These are phyloP conservation scores for Penicillium soppii DNA, from an alignment of 495 filamentous ascomycete genomes.

Conservation along the genomic window DNA sequence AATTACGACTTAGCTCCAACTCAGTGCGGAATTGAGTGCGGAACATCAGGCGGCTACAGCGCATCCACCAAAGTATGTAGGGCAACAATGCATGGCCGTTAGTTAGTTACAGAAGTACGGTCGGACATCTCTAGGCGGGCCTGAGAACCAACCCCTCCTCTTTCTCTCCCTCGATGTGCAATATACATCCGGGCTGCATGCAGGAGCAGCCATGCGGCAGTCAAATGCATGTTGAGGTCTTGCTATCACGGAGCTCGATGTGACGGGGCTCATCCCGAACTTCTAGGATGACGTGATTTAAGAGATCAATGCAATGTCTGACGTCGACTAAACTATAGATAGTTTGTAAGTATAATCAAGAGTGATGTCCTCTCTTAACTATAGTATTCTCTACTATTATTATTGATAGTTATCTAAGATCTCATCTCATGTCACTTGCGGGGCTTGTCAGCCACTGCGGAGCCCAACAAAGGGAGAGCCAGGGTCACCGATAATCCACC, in stretches of 20 bases:
- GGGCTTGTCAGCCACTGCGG: conserved; percentile 33
- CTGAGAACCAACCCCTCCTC: conserved; percentile 1
- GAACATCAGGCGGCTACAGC: conserved; percentile 21
- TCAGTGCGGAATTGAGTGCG: not conserved
- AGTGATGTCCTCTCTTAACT: no score
- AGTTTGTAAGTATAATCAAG: no score
- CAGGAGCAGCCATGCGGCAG: not conserved
- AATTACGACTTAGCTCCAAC: not conserved
- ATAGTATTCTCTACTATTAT: not conserved
- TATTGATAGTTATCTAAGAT: not conserved
- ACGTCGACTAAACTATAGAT: not conserved
- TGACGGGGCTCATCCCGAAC: not conserved
- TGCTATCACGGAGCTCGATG: conserved; percentile 5
- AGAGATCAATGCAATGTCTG: conserved; percentile 6
- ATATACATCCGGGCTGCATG: conserved; percentile 5
- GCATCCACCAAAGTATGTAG: conserved; percentile 27
- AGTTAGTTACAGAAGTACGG: conserved; percentile 10
- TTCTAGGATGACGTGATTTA: conserved; percentile 14
- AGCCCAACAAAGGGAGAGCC: conserved; percentile 13
- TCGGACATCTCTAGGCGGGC: not conserved
- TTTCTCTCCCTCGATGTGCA: no score
- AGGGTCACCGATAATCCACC: conserved; percentile 5
- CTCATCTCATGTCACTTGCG: conserved; percentile 23
- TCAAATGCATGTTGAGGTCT: conserved; percentile 13
- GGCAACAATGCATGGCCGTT: conserved; percentile 25